A percentile compares a stretch with the other conserved stretches of the same genome.
These are phyloP conservation scores for Rhizopogon salebrosus DNA, from an alignment of 768 basidiomycete species.

Conservation along the genomic window DNA sequence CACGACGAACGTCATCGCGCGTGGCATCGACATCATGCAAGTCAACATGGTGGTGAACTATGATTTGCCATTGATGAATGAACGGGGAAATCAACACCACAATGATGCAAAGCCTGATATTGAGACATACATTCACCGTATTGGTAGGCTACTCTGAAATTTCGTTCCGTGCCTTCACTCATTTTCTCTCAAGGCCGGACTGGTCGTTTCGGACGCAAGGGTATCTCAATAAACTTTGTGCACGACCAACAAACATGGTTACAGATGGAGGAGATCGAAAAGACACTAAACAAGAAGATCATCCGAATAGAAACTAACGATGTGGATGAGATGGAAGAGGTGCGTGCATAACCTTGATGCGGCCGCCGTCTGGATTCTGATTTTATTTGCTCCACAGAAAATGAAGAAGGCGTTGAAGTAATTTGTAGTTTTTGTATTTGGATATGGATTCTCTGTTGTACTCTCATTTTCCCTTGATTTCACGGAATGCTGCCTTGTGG, in stretches of 20 bases:
- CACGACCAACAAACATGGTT: slow-evolving; percentile 83
- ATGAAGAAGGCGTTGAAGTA: slow-evolving; percentile 80
- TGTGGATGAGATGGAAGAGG: slow-evolving; percentile 92
- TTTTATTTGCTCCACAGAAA: slow-evolving; percentile 40
- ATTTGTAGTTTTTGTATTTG: neutral
- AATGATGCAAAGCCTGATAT: slow-evolving; percentile 72
- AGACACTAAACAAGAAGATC: slow-evolving; percentile 71
- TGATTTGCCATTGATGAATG: slow-evolving; percentile 84
- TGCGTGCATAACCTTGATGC: slow-evolving; percentile 28
- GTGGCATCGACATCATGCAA: slow-evolving; percentile 97
- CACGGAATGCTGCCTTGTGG: neutral
- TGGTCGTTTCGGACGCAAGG: slow-evolving; percentile 95
- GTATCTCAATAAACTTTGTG: slow-evolving; percentile 96
- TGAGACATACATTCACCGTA: slow-evolving; percentile 97
- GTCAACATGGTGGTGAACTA: slow-evolving; percentile 99
- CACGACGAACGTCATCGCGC: slow-evolving; percentile 97
- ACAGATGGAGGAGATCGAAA: slow-evolving; percentile 89
- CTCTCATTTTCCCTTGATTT: neutral
- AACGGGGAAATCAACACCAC: slow-evolving; percentile 41
- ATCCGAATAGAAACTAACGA: slow-evolving; percentile 84
- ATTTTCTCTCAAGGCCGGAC: slow-evolving; percentile 72
- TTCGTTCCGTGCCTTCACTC: neutral
- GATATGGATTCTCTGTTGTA: neutral
- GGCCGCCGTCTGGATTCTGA: neutral
- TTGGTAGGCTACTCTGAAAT: slow-evolving; percentile 52